Evolutionary conservation across 768 basidiomycete species (phyloP).

Genomic region (Cubamyces lactineus): DNA sequence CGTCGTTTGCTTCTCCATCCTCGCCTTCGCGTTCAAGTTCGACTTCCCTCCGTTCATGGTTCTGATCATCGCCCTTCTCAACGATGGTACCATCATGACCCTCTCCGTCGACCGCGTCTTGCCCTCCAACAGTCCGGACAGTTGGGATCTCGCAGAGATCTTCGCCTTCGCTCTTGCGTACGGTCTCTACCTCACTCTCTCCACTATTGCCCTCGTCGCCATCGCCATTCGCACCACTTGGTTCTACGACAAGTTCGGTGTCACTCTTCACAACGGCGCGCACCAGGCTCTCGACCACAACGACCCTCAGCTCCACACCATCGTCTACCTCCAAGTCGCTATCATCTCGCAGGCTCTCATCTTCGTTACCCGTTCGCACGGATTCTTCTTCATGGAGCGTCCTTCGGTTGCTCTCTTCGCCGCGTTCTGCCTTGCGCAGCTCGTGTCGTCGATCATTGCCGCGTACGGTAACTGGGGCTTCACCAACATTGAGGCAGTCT

Average conservation of each 20-base stretch:
- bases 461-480: constrained; percentile 94
- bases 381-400: constrained; percentile 97
- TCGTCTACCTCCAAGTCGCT: constrained; percentile 95
- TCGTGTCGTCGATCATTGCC: constrained; percentile 94
- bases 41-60: constrained; percentile 99
- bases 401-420: constrained; percentile 86
- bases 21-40: constrained; percentile 95
- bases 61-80: constrained; percentile 94
- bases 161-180: constrained; percentile 96
- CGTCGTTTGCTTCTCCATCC: constrained; percentile 94
- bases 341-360: constrained; percentile 99
- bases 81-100: constrained; percentile 99
- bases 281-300: constrained; percentile 48
- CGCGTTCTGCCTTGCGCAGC: constrained; percentile 93
- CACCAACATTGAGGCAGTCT: constrained; percentile 78
- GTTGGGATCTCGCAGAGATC: constrained; percentile 96
- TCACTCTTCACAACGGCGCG: constrained; percentile 47
- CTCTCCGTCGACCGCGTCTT: constrained; percentile 94
- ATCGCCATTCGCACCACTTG: constrained; percentile 86
- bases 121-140: constrained; percentile 90
- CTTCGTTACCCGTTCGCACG: constrained; percentile 93
- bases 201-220: constrained; percentile 81
- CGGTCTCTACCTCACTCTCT: constrained; percentile 89
- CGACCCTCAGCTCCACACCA: constrained; percentile 81
- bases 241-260: constrained; percentile 89